Base-by-base conservation (phyloP, 208 protist species). In the Naegleria lovaniensis region DNA sequence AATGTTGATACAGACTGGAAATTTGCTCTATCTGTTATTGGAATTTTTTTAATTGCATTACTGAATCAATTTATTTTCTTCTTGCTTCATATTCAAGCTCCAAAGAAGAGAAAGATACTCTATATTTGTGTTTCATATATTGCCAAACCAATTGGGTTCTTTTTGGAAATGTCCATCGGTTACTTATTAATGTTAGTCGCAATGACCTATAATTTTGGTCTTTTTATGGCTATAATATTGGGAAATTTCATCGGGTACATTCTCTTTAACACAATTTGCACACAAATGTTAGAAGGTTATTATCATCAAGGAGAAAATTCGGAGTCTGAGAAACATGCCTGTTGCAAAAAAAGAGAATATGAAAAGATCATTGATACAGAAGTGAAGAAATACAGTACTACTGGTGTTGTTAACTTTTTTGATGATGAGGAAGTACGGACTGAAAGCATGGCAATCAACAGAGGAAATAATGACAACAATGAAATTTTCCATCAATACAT, bases 31-130 rank as follows among this genome's bases (percentile, higher is more conserved):
- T 51, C 83, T 43, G 36, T 85, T 29, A 85, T 85, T 43, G 83
- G 83, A 43, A 40, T 85, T 15, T 39, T 85, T n/a, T 85, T 85
- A 85, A 48, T 85, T 25, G 83, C 83, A 9, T 85, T 85, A 6
- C 5, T 85, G 15, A 85, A 85, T 33, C 83, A 85, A 48, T 85
- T 85, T 0, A 48, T 85, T 43, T 43, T 43, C 38, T 85, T 85
- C n/a, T 9, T 43, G 16, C 16, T 48, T 3, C 83, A 85, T 85
- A 43, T 48, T n/a, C 83, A 85, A 85, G n/a, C 48, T n/a, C 6
- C 13, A 4, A 29, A 79, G 16, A 79, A 79, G 29, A 29, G 29
- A 36, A 79, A 33, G n/a, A 36, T 36, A 13, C 25, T 79, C 6
- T 9, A 79, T 33, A 36, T 36, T 79, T 11, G 38, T 25, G 41